Percentiles rank a stretch among this genome's conserved stretches.
Evolutionary conservation across 495 filamentous ascomycete species (phyloP).

Genomic region (Xylaria acuta): DNA sequence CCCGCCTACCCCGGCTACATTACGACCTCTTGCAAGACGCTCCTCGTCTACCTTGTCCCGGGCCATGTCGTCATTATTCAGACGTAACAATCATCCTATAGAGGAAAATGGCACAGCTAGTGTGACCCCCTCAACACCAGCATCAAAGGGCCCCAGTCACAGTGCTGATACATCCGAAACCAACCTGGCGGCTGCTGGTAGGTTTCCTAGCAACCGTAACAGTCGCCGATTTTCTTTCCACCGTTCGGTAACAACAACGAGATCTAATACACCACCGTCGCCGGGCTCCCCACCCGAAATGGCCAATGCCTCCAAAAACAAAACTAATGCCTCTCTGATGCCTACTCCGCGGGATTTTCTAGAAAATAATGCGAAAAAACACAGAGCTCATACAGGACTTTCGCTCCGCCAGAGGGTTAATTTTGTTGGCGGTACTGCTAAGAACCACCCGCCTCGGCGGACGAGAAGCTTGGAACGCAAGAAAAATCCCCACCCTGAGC

Average conservation of each 20-base stretch:
- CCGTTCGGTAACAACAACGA: conserved; percentile 53
- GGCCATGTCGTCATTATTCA: conserved; percentile 40
- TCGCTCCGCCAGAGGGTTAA: conserved; percentile 48
- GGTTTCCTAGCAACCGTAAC: conserved; percentile 26
- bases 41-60: conserved; percentile 35
- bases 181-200: conserved; percentile 31
- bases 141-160: conserved; percentile 33
- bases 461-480: conserved; percentile 40
- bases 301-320: conserved; percentile 38
- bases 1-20: conserved; percentile 25
- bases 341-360: conserved; percentile 50
- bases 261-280: conserved; percentile 61
- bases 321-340: conserved; percentile 43
- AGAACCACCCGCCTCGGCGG: conserved; percentile 34
- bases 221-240: conserved; percentile 55
- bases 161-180: conserved; percentile 33
- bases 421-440: conserved; percentile 32
- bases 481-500: conserved; percentile 34
- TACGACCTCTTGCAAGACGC: conserved; percentile 27
- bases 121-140: conserved; percentile 23
- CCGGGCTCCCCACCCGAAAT: conserved; percentile 52
- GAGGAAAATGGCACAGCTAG: conserved; percentile 27
- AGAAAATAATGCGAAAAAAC: conserved; percentile 48
- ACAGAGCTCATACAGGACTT: conserved; percentile 56
- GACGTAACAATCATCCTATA: conserved; percentile 35